Evolutionary conservation across 495 filamentous ascomycete species (phyloP).

Genomic region (Aspergillus sclerotiicarbonarius): DNA sequence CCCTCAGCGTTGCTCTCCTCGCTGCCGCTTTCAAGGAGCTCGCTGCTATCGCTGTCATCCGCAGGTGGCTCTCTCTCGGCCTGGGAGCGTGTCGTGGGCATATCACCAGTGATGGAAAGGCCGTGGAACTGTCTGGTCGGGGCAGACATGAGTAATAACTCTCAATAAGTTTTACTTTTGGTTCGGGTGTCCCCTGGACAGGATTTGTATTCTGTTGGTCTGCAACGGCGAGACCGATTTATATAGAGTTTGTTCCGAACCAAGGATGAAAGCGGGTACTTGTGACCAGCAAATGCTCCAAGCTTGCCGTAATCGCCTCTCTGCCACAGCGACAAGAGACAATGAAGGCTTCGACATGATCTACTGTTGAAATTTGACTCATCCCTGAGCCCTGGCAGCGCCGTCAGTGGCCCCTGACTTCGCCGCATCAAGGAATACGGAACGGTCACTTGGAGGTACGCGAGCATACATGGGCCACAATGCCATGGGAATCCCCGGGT

Average conservation of each 20-base stretch:
- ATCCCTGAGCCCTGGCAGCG: conserved; percentile 4
- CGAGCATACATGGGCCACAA: neutral
- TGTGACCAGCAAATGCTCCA: conserved; percentile 20
- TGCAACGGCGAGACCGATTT: conserved; percentile 20
- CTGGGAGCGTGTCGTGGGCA: conserved; percentile 29
- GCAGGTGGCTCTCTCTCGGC: conserved; percentile 22
- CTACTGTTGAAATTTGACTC: conserved; percentile 3
- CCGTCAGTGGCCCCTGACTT: conserved; percentile 2
- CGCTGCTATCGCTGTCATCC: conserved; percentile 3
- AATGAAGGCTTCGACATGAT: neutral
- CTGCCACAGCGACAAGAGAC: conserved; percentile 8
- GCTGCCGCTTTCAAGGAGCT: conserved; percentile 9
- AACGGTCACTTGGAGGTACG: neutral
- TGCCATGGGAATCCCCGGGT: neutral
- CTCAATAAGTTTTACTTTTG: neutral
- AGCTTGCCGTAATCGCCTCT: conserved; percentile 5
- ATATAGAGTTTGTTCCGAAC: conserved; percentile 42
- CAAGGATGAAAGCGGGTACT: conserved; percentile 42
- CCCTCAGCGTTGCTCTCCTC: conserved; percentile 22
- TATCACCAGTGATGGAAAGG: conserved; percentile 37
- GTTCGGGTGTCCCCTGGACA: neutral
- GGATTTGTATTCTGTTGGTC: neutral
- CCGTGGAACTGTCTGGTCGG: conserved; percentile 41
- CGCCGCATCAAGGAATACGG: conserved; percentile 15
- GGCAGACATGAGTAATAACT: conserved; percentile 28